These are phyloP conservation scores for Tympanopsis confertula DNA, from an alignment of 2,329 filamentous ascomycete species.

Conservation along the genomic window DNA sequence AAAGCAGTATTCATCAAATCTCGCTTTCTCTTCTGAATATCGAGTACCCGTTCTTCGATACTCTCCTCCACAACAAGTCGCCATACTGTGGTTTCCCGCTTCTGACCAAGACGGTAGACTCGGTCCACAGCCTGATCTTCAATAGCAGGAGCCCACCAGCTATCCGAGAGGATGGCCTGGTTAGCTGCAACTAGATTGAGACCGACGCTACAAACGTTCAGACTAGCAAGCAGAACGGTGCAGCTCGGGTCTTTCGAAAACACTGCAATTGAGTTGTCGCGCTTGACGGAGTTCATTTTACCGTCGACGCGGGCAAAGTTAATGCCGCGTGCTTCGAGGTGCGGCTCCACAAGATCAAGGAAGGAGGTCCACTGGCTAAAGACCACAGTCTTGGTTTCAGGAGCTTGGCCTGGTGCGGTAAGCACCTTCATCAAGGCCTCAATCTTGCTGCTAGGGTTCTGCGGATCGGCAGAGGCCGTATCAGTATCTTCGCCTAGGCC, in stretches of 20 bases:
- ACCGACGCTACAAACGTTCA: conserved; percentile 74
- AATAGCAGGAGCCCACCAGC: conserved; percentile 87
- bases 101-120: conserved; percentile 78
- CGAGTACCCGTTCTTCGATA: conserved; percentile 71
- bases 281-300: conserved; percentile 56
- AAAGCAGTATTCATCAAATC: conserved; percentile 70
- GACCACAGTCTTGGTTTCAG: conserved; percentile 56
- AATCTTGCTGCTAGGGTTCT: conserved; percentile 69
- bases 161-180: conserved; percentile 72
- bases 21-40: conserved; percentile 69
- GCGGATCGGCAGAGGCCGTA: conserved; percentile 39
- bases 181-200: conserved; percentile 79
- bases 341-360: conserved; percentile 58
- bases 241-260: conserved; percentile 58
- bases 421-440: conserved; percentile 68
- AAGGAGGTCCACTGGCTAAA: conserved; percentile 73
- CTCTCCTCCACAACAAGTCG: conserved; percentile 69
- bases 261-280: conserved; percentile 60
- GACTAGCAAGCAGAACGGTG: conserved; percentile 68
- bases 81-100: conserved; percentile 66
- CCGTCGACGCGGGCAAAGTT: conserved; percentile 68
- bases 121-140: conserved; percentile 86
- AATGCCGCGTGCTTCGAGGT: conserved; percentile 48
- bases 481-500: conserved; percentile 31
- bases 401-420: conserved; percentile 52